Evolutionary conservation across 2,329 filamentous ascomycete genomes (phyloP).

Genomic region (Berkeleyomyces rouxiae): DNA sequence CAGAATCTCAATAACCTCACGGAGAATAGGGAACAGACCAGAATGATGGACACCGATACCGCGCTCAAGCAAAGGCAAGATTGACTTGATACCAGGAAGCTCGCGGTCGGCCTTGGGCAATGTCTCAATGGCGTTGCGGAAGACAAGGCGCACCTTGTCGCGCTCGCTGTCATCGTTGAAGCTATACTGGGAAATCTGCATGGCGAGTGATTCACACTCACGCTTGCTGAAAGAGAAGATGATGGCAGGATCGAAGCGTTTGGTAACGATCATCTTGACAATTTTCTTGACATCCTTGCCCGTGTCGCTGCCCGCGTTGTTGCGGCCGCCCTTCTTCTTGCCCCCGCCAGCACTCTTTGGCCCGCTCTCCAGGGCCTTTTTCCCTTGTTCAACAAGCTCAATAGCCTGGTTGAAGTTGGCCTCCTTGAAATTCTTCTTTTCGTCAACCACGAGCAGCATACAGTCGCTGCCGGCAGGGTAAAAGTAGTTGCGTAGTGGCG

Average conservation of each 20-base stretch:
- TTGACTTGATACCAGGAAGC: conserved; percentile 77
- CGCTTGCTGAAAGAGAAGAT: conserved; percentile 99
- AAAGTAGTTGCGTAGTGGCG: conserved; percentile 93
- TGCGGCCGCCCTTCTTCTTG: conserved; percentile 83
- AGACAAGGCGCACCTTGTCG: conserved; percentile 84
- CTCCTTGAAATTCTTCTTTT: conserved; percentile 90
- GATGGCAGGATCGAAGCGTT: conserved; percentile 94
- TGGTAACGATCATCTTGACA: conserved; percentile 96
- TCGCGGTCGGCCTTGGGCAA: conserved; percentile 81
- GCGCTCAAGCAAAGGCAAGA: conserved; percentile 72
- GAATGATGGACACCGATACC: conserved; percentile 97
- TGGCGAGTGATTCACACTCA: conserved; percentile 79
- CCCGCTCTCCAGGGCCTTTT: conserved; percentile 69
- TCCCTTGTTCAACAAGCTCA: conserved; percentile 72
- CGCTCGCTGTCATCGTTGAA: conserved; percentile 98
- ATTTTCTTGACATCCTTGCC: conserved; percentile 88
- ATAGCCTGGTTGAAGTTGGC: conserved; percentile 97
- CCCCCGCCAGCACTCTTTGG: conserved; percentile 41
- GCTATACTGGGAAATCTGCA: conserved; percentile 69
- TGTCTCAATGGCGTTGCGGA: conserved; percentile 81
- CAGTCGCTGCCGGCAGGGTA: conserved; percentile 86
- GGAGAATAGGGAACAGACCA: conserved; percentile 82
- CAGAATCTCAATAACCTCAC: conserved; percentile 96
- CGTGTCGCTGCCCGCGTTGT: conserved; percentile 52
- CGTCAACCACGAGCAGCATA: conserved; percentile 86